phyloP scores from a whole-genome alignment of 2,329 filamentous ascomycete species.

The Ophiosphaerella herpotricha region DNA sequence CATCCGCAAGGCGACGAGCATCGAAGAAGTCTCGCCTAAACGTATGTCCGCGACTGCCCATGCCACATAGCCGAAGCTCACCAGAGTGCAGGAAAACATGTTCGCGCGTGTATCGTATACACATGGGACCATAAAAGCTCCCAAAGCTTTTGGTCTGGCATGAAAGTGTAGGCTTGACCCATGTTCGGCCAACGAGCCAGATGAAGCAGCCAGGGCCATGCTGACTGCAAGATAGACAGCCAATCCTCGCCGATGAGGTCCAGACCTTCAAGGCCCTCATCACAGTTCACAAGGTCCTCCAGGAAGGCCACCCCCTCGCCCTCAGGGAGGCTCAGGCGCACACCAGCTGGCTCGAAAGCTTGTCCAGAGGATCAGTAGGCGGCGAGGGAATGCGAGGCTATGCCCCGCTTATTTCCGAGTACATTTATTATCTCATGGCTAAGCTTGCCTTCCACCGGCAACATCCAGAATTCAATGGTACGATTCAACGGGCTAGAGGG shows the following conservation, averaged over 20 bases:
- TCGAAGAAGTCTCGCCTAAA: slow-evolving; percentile 70
- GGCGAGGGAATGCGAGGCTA: slow-evolving; percentile 86
- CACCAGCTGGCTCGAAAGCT: slow-evolving; percentile 87
- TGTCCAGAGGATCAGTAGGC: slow-evolving; percentile 77
- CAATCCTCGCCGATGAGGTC: slow-evolving; percentile 96
- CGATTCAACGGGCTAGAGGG: slow-evolving; percentile 9
- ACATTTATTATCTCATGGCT: slow-evolving; percentile 91
- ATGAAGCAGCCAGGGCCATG: background rate
- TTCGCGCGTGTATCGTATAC: slow-evolving; percentile 96
- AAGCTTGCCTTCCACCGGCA: slow-evolving; percentile 97
- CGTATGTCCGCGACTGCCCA: slow-evolving; percentile 50
- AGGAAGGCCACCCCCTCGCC: slow-evolving; percentile 90
- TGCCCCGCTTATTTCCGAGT: slow-evolving; percentile 90
- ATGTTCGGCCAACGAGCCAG: background rate
- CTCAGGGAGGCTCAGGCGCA: slow-evolving; percentile 88
- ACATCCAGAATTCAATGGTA: slow-evolving; percentile 95
- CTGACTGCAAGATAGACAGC: slow-evolving; percentile 67
- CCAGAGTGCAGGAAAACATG: slow-evolving; percentile 74
- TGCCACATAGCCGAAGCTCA: slow-evolving; percentile 33
- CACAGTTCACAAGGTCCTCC: slow-evolving; percentile 94
- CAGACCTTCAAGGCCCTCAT: slow-evolving; percentile 99
- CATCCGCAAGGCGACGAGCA: slow-evolving; percentile 70
- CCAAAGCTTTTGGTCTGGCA: slow-evolving; percentile 85
- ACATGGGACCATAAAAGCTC: slow-evolving; percentile 99
- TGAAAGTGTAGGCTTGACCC: slow-evolving; percentile 81